Evolutionary conservation across 192 early-diverging fungal genomes (phyloP).

Genomic region (Linnemannia zychae): DNA sequence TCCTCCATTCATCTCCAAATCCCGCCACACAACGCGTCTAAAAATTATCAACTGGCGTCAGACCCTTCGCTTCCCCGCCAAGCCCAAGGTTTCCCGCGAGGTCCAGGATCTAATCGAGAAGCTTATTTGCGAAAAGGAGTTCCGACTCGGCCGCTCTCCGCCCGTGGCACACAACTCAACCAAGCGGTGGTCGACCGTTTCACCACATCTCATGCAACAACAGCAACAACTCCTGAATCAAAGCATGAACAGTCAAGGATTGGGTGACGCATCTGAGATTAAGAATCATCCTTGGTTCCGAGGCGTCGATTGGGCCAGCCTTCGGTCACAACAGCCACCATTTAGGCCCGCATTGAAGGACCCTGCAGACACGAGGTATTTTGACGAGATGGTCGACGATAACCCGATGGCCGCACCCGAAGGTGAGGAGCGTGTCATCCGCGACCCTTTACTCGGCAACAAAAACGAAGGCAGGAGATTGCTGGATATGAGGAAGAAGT

Average conservation of each 20-base stretch:
- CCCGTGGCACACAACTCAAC: slow-evolving; percentile 29
- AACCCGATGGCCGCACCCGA: slow-evolving; percentile 61
- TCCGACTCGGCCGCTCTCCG: slow-evolving; percentile 62
- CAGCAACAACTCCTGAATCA: slow-evolving; percentile 39
- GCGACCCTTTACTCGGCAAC: slow-evolving; percentile 57
- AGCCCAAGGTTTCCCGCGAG: slow-evolving; percentile 65
- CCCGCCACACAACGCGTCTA: slow-evolving; percentile 70
- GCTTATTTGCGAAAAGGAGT: slow-evolving; percentile 71
- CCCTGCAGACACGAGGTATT: slow-evolving; percentile 92
- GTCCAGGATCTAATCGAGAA: slow-evolving; percentile 72
- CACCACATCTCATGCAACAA: slow-evolving; percentile 55
- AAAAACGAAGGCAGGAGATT: slow-evolving; percentile 63
- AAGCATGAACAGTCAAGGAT: slow-evolving; percentile 45
- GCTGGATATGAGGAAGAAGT: slow-evolving; percentile 71
- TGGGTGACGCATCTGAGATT: slow-evolving; percentile 79
- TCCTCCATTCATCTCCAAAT: slow-evolving; percentile 73
- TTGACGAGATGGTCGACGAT: slow-evolving; percentile 75
- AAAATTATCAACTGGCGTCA: slow-evolving; percentile 80
- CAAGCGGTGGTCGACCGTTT: slow-evolving; percentile 52
- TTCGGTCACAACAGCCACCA: slow-evolving; percentile 72
- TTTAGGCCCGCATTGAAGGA: slow-evolving; percentile 86
- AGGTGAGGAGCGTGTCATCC: slow-evolving; percentile 58
- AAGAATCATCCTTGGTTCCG: slow-evolving; percentile 83
- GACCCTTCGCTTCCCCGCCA: slow-evolving; percentile 68
- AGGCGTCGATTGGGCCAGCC: slow-evolving; percentile 77